These are phyloP conservation scores for Stipa capillata DNA, from an alignment of 176 grass and related monocot genomes.

Conservation along the genomic window DNA sequence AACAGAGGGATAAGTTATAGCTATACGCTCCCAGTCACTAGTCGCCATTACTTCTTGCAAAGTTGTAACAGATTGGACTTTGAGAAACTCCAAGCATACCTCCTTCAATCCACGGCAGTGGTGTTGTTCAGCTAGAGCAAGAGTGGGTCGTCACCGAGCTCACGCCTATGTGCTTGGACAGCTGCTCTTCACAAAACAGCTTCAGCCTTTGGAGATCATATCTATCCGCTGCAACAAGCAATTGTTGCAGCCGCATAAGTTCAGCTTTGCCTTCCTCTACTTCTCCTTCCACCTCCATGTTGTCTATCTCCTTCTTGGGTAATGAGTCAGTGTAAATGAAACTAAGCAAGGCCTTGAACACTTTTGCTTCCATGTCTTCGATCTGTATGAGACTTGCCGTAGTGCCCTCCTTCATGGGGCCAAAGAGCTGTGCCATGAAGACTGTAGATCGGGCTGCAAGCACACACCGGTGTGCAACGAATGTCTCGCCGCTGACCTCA, in stretches of 20 bases:
- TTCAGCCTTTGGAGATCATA: background rate
- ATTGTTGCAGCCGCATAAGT: background rate
- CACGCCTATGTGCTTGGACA: background rate
- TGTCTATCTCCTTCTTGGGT: background rate
- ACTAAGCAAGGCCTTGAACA: background rate
- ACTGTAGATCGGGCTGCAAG: conserved; percentile 24
- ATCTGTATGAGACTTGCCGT: conserved; percentile 2
- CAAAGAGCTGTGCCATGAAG: conserved; percentile 25
- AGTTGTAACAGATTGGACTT: no score
- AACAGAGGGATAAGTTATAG: no score
- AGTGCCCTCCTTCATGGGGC: conserved; percentile 26
- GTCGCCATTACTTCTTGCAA: no score
- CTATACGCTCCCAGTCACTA: no score
- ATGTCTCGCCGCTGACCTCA: background rate
- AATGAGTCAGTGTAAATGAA: background rate
- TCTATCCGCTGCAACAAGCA: background rate
- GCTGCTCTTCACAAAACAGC: background rate
- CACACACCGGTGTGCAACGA: conserved; percentile 23
- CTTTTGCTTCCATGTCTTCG: background rate
- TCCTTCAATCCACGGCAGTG: conserved; percentile 16
- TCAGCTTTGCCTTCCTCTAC: background rate
- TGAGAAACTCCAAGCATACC: no score
- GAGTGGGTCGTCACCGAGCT: conserved; percentile 6
- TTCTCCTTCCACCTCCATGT: no score
- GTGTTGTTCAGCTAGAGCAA: conserved; percentile 1